Base-by-base conservation (phyloP, 805 yeast species). In the Pichia membranifaciens region DNA sequence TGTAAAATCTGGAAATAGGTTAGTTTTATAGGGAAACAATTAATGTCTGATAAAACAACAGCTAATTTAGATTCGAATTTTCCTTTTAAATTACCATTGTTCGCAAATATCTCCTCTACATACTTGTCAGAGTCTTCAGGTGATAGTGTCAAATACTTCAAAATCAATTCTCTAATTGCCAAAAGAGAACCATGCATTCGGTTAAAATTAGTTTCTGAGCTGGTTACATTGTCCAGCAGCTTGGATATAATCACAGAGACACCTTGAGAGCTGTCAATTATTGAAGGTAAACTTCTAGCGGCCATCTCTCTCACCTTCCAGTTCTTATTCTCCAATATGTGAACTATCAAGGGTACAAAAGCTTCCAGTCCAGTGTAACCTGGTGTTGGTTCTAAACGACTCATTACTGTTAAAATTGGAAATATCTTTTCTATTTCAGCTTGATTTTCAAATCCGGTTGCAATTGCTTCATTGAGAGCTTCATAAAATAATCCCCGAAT, bases 271-370 rank as follows among this genome's bases (percentile, higher is more conserved):
- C 58, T 54, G 8, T 66, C 51, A 13, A 76, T 60, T 41, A 83
- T 62, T 0, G 82, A 66, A 0, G 83, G 76, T 2, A 87, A 57
- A 4, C 88, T 77, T 58, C 81, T 73, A 0, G 96, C 87, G 0
- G 96, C 85, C 78, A 87, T 77, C 58, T 90, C 96, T 52, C 99
- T 74, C 8, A 93, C 74, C 56, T 88, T 88, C 96, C 96, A 91
- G 47, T 73, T 69, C 38, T 64, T 64, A 50, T 79, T 76, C 0
- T 68, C 67, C 28, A 90, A 65, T 51, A 83, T 73, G 17, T 57
- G 44, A 22, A 69, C 54, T 15, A 87, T 65, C 18, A 75, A 61
- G 0, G 73, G 72, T 41, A 70, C 65, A 56, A 88, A 84, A 5
- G 69, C 78, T 7, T 64, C 65, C 42, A 84, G 59, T 0, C 79